These are phyloP conservation scores for Pyrrhoderma noxium DNA, from an alignment of 1,284 basidiomycete genomes.

Conservation along the genomic window DNA sequence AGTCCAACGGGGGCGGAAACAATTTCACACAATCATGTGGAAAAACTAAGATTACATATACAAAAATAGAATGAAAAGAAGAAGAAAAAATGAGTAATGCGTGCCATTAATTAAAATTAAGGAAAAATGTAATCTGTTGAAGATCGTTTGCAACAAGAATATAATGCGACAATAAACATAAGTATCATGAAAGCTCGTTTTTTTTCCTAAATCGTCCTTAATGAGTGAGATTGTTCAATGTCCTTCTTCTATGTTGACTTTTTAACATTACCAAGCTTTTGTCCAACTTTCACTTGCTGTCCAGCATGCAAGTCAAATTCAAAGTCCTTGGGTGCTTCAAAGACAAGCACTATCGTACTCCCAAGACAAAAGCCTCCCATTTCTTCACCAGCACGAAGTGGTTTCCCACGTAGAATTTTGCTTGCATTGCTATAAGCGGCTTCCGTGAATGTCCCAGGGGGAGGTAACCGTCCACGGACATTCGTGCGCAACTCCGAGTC, in stretches of 20 bases:
- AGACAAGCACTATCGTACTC: conserved; percentile 93
- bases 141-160: neutral
- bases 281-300: conserved; percentile 84
- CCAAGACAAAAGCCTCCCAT: conserved; percentile 97
- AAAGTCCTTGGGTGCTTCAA: conserved; percentile 87
- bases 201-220: neutral
- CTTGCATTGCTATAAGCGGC: conserved; percentile 84
- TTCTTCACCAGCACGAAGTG: conserved; percentile 82
- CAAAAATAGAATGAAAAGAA: no score
- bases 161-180: neutral
- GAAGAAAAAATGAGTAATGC: no score
- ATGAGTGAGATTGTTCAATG: neutral
- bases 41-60: no score
- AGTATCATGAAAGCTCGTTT: neutral
- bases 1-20: no score
- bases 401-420: conserved; percentile 81
- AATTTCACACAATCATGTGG: no score
- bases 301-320: conserved; percentile 77
- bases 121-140: conserved; percentile 2
- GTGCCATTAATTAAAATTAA: no score
- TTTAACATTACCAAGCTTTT: conserved; percentile 57
- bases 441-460: conserved; percentile 87
- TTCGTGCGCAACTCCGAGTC: conserved; percentile 87
- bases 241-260: conserved; percentile 7
- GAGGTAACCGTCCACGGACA: conserved; percentile 62